Base-by-base conservation (phyloP, 805 yeast genomes). In the Candida orba region DNA sequence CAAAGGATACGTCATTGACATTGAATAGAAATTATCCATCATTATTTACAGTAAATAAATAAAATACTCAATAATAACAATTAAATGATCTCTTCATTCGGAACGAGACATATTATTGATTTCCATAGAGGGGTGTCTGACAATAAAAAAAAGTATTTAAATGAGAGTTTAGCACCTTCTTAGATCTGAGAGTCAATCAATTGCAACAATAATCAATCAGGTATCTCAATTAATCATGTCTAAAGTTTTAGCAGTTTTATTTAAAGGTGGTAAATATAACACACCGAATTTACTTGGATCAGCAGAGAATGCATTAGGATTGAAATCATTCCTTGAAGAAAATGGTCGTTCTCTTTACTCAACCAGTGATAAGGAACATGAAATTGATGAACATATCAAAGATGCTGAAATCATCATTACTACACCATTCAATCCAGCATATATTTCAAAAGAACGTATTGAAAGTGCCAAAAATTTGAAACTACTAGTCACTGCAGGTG, bases 401-500 rank as follows among this genome's bases (percentile, higher is more conserved):
- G 88, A 80, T 48, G 85, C 90, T 6, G 93, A 84, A 53, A 71
- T 84, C 41, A 75, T 84, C 56, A 84, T 85, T 63, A 78, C 90
- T 34, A 84, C 91, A 12, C 93, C 95, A 4, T 84, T 85, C 74
- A 86, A 75, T 64, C 93, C 95, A 5, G 91, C 81, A 32, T 84
- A 84, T 63, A 71, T 84, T 60, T 75, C 81, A 43, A 69, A 71
- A 46, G 82, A 79, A 53, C 73, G 91, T 56, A 72, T 84, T 50
- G 78, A 68, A 40, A 73, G 75, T 57, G 90, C 91, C 30, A 79
- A 79, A 60, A 82, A 81, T 42, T 72, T 84, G 64, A 83, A 82
- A 68, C 58, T 81, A 41, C 68, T 80, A 47, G 71, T 83, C 53
- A 84, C 90, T 39, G 95, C 95, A 9, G 95, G 93, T 54, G 89